Base-by-base conservation (phyloP, 2,329 filamentous ascomycete species). In the Alternaria triticimaculans region DNA sequence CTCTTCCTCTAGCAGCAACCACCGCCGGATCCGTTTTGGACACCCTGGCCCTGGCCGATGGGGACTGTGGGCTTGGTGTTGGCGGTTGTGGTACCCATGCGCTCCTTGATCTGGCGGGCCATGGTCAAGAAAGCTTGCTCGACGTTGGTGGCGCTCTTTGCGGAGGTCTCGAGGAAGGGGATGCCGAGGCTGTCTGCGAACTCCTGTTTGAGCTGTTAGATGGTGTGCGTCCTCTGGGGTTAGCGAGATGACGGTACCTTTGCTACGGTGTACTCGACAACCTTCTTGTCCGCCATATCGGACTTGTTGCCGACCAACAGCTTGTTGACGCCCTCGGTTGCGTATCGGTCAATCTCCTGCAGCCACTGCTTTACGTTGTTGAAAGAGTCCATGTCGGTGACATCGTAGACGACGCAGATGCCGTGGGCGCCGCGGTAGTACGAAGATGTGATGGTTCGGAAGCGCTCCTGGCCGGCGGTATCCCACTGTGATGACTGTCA, bases 281-380 rank as follows among this genome's bases (percentile, higher is more conserved):
- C 96, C 88, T 98, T 99, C 92, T 99, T 99, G 86, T 99, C 96
- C 64, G 95, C 90, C 94, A 99, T 98, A 92, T 99, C 96, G 85
- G 94, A 97, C 92, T 99, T 99, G 92, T 99, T 99, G 80, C 96
- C 96, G 68, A 99, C 95, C 67, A 99, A 90, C 72, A 99, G 88
- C 89, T 99, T 99, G 90, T 99, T 99, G 80, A 99, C 96, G 72
- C 96, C 96, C 85, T 99, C 96, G 73, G 96, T 99, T 76, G 96
- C 96, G 80, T 99, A 98, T 82, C 96, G 91, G 86, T 99, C 96
- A 77, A 99, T 99, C 86, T 99, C 96, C 84, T 99, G 96, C 67
- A 99, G 89, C 96, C 96, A 99, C 88, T 99, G 96, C 92, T 99
- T 98, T 78, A 99, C 96, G 86, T 98, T 99, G 90, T 99, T 98